phyloP scores from a whole-genome alignment of 768 basidiomycete species.

The Floccularia luteovirens region DNA sequence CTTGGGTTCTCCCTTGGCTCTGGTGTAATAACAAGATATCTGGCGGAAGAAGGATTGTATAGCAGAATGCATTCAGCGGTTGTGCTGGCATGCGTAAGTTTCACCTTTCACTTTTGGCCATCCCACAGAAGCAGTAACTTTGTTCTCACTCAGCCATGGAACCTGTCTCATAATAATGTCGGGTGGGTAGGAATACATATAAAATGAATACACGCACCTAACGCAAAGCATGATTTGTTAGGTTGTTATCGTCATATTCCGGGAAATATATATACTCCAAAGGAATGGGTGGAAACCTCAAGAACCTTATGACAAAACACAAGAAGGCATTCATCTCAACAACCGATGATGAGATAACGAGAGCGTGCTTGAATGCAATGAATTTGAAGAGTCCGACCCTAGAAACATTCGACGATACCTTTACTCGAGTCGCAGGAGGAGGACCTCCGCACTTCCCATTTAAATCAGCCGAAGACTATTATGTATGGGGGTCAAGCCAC shows the following conservation, averaged over 20 bases:
- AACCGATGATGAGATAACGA: conserved; percentile 41
- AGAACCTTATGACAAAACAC: conserved; percentile 49
- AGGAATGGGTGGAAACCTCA: conserved; percentile 72
- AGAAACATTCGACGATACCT: conserved; percentile 49
- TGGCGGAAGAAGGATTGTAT: conserved; percentile 71
- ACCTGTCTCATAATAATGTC: conserved; percentile 39
- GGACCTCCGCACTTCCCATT: conserved; percentile 48
- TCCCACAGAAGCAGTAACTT: conserved; percentile 6
- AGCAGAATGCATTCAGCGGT: conserved; percentile 61
- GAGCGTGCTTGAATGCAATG: conserved; percentile 36
- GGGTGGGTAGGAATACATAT: conserved; percentile 20
- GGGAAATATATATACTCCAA: conserved; percentile 65
- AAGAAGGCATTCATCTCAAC: conserved; percentile 35
- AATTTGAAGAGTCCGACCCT: conserved; percentile 47
- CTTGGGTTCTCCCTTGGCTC: conserved; percentile 93
- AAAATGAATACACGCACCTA: too few relatives aligned
- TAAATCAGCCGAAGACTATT: conserved; percentile 36
- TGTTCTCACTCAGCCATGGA: conserved; percentile 38
- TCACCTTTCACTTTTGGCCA: conserved; percentile 11
- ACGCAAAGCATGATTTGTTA: conserved; percentile 14
- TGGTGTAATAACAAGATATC: conserved; percentile 82
- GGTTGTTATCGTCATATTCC: conserved; percentile 47
- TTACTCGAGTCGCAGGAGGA: conserved; percentile 68
- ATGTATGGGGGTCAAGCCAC: conserved; percentile 52
- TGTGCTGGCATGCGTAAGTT: conserved; percentile 67